These are phyloP conservation scores for Trametes villosa DNA, from an alignment of 768 basidiomycete genomes.

Conservation along the genomic window DNA sequence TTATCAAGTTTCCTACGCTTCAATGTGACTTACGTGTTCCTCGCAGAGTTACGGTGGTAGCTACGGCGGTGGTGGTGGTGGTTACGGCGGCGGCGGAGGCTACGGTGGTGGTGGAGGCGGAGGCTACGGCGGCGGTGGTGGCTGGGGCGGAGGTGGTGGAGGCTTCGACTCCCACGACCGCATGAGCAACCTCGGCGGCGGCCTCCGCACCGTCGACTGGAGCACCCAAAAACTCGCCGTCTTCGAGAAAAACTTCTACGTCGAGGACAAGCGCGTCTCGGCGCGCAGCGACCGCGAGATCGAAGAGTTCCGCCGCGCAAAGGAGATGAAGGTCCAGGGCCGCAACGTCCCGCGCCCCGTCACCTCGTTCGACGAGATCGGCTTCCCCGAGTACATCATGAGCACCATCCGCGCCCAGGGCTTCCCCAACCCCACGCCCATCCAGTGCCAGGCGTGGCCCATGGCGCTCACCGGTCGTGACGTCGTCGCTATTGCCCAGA, in stretches of 20 bases:
- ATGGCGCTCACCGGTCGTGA: conserved; percentile 97
- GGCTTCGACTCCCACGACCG: conserved; percentile 65
- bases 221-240: conserved; percentile 65
- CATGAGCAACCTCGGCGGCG: conserved; percentile 82
- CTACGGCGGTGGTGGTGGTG: conserved; percentile 37
- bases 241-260: conserved; percentile 98
- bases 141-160: conserved; percentile 56
- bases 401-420: conserved; percentile 92
- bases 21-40: too few relatives aligned
- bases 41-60: conserved; percentile 40
- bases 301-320: conserved; percentile 78
- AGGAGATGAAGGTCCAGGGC: conserved; percentile 95
- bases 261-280: conserved; percentile 85
- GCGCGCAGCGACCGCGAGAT: conserved; percentile 82
- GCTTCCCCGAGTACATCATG: conserved; percentile 97
- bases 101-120: conserved; percentile 44
- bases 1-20: neutral
- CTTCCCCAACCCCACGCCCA: conserved; percentile 88
- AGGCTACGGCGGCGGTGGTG: conserved; percentile 48
- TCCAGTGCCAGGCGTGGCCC: conserved; percentile 99
- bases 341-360: conserved; percentile 87
- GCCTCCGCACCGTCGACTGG: conserved; percentile 90
- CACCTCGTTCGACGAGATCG: conserved; percentile 89
- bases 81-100: conserved; percentile 37
- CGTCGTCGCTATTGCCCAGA: conserved; percentile 96